These are phyloP conservation scores for Aspergillus homomorphus DNA, from an alignment of 495 filamentous ascomycete genomes.

Conservation along the genomic window DNA sequence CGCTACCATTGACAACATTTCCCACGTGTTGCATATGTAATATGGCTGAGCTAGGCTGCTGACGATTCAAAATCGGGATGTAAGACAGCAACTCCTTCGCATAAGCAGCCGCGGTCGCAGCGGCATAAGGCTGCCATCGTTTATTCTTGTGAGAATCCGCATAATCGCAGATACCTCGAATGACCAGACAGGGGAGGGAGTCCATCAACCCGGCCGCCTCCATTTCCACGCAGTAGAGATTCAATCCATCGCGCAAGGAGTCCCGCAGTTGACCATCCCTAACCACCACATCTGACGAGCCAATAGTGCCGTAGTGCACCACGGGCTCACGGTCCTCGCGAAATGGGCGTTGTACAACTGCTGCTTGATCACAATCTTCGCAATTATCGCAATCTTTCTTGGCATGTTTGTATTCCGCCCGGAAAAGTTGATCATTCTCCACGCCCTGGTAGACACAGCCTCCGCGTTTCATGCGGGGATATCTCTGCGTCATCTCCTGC, in stretches of 20 bases:
- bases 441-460: constrained; percentile 7
- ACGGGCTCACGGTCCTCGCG: background rate
- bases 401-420: constrained; percentile 1
- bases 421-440: constrained; percentile 13
- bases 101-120: constrained; percentile 4
- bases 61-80: no score
- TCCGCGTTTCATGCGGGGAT: constrained; percentile 2
- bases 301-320: constrained; percentile 5
- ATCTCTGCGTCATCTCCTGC: constrained; percentile 1
- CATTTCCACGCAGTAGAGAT: constrained; percentile 6
- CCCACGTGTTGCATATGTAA: no score
- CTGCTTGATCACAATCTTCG: background rate
- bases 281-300: background rate
- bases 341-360: background rate
- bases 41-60: no score
- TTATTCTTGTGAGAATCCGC: constrained; percentile 15
- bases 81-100: constrained; percentile 6
- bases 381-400: background rate
- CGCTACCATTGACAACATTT: no score
- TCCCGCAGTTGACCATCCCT: constrained; percentile 1
- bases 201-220: constrained; percentile 4
- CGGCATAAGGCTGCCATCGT: constrained; percentile 10
- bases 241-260: background rate
- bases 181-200: constrained; percentile 7
- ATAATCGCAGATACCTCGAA: constrained; percentile 12